Conservation (phyloP, 805 yeast genomes). For the Komagataella kurtzmanii region DNA sequence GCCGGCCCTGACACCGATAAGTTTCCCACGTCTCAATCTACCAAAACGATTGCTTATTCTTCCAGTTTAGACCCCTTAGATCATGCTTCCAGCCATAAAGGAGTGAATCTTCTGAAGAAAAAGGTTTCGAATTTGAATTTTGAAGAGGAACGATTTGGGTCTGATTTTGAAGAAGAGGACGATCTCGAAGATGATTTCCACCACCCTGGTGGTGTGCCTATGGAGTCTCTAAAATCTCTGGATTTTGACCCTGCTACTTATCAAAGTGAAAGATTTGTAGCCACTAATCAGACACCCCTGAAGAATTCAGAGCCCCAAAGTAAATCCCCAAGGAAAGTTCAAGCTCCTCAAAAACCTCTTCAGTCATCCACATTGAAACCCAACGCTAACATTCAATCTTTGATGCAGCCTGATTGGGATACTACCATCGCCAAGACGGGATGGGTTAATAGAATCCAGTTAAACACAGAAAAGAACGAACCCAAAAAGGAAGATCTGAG, state of each 20-base stretch:
- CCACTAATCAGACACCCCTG: neutral
- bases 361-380: neutral
- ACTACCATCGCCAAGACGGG: constrained; percentile 30
- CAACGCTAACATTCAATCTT: constrained; percentile 1
- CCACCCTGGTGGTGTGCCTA: neutral
- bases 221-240: neutral
- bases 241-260: neutral
- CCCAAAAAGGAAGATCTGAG: constrained; percentile 19
- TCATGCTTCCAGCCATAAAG: neutral
- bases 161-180: neutral
- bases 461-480: constrained; percentile 7
- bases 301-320: neutral
- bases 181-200: neutral
- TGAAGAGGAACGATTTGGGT: neutral
- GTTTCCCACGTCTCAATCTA: neutral
- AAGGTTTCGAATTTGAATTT: neutral
- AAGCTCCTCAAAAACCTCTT: neutral
- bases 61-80: neutral
- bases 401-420: constrained; percentile 20
- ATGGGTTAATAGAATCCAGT: constrained; percentile 42
- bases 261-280: neutral
- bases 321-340: neutral
- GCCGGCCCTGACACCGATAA: neutral
- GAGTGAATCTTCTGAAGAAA: neutral
- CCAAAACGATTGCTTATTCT: neutral